Percentiles rank a stretch among this genome's conserved stretches.
Evolutionary conservation across 768 basidiomycete species (phyloP).

Genomic region (Hirschioporus abietinus): DNA sequence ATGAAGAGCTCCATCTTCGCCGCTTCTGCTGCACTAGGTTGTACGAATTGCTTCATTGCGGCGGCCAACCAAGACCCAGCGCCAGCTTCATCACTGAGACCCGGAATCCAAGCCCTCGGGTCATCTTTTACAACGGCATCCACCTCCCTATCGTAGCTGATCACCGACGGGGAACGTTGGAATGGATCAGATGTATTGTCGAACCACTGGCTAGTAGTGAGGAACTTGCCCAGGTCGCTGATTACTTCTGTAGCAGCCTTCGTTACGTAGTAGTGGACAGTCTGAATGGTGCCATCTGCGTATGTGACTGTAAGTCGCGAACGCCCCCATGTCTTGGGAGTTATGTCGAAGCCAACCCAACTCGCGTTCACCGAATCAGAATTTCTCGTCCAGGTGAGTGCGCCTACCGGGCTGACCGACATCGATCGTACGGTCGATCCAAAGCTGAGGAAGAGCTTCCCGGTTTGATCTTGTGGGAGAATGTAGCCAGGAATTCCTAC

Average conservation of each 20-base stretch:
- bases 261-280: conserved; percentile 47
- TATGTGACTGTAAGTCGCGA: conserved; percentile 44
- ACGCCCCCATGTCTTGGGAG: conserved; percentile 39
- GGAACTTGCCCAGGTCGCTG: conserved; percentile 45
- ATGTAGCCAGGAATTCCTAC: conserved; percentile 51
- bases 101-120: conserved; percentile 53
- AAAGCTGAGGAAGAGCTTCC: conserved; percentile 48
- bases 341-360: conserved; percentile 47
- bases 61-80: conserved; percentile 57
- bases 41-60: conserved; percentile 50
- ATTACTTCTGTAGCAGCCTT: conserved; percentile 40
- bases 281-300: conserved; percentile 45
- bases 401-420: conserved; percentile 39
- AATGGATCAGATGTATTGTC: conserved; percentile 45
- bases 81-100: conserved; percentile 53
- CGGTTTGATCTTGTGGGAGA: conserved; percentile 41
- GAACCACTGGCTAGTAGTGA: conserved; percentile 53
- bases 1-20: conserved; percentile 46
- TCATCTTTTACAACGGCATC: conserved; percentile 47
- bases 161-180: conserved; percentile 47
- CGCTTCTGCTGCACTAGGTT: conserved; percentile 50
- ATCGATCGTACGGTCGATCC: conserved; percentile 36
- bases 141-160: conserved; percentile 48
- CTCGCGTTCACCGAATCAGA: conserved; percentile 34
- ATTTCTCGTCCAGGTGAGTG: conserved; percentile 40